Evolutionary conservation across 768 basidiomycete genomes (phyloP).

Genomic region (Boletus sensibilis): DNA sequence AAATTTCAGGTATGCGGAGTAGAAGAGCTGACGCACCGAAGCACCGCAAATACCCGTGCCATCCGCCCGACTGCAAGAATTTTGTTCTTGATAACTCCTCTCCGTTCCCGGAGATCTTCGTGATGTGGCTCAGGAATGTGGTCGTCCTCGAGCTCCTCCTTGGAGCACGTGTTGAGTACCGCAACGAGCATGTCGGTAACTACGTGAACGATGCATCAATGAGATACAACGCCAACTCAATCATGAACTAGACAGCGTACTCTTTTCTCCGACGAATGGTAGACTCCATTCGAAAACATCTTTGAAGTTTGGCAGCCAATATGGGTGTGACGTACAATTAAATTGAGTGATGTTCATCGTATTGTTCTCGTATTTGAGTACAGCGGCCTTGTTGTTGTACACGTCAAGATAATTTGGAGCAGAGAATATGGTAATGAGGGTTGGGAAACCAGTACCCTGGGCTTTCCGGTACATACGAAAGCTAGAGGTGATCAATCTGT

Average conservation of each 20-base stretch:
- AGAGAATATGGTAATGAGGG: conserved; percentile 96
- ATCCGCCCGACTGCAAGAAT: conserved; percentile 69
- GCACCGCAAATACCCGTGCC: conserved; percentile 64
- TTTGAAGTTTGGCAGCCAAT: conserved; percentile 97
- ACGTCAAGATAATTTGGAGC: conserved; percentile 97
- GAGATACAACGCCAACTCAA: not conserved
- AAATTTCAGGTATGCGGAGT: not conserved
- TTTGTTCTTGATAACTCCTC: conserved; percentile 68
- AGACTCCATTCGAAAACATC: conserved; percentile 98
- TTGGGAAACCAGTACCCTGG: conserved; percentile 89
- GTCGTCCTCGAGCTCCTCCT: conserved; percentile 91
- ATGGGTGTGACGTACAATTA: conserved; percentile 78
- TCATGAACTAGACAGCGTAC: conserved; percentile 45
- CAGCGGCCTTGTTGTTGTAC: conserved; percentile 94
- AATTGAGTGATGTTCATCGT: conserved; percentile 94
- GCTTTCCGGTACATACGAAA: conserved; percentile 96
- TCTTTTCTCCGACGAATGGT: conserved; percentile 96
- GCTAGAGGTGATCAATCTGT: conserved; percentile 34
- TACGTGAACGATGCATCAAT: conserved; percentile 30
- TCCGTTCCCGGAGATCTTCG: conserved; percentile 38
- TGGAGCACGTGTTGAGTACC: conserved; percentile 91
- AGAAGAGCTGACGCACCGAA: conserved; percentile 45
- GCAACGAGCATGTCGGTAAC: conserved; percentile 98
- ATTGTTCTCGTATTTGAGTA: conserved; percentile 96
- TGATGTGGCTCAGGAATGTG: conserved; percentile 23